Percentiles rank a stretch among this genome's conserved stretches.
Evolutionary conservation across 257 asterid genomes (phyloP).

Genomic region (Solanum acaule): DNA sequence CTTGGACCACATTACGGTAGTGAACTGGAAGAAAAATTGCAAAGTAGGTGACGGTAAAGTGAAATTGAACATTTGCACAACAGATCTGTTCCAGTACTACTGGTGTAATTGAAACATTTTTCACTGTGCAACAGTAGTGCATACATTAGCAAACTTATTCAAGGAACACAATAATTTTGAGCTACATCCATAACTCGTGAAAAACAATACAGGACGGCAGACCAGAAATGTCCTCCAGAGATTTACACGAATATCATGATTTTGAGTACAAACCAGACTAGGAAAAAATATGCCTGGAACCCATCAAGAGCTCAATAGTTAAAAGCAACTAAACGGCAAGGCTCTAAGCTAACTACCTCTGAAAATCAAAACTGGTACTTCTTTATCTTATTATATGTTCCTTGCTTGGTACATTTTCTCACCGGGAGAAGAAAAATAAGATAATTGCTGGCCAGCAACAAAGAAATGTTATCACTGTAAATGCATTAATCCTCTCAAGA

Average conservation of each 20-base stretch:
- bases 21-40: neutral
- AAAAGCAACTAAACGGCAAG: neutral
- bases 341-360: neutral
- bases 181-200: neutral
- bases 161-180: neutral
- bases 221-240: neutral
- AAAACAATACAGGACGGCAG: neutral
- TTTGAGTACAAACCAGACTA: neutral
- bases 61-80: neutral
- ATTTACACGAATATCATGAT: neutral
- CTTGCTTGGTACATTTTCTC: neutral
- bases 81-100: neutral
- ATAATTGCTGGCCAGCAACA: neutral
- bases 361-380: conserved; percentile 12
- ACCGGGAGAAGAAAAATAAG: neutral
- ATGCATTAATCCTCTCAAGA: conserved; percentile 2
- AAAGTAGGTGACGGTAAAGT: neutral
- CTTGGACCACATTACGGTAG: neutral
- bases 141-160: neutral
- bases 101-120: neutral
- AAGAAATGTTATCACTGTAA: neutral
- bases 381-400: neutral
- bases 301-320: neutral
- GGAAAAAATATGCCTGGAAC: neutral
- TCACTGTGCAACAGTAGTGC: neutral